Evolutionary conservation across 2,329 filamentous ascomycete species (phyloP).

Genomic region (Pseudomassariella vexata): DNA sequence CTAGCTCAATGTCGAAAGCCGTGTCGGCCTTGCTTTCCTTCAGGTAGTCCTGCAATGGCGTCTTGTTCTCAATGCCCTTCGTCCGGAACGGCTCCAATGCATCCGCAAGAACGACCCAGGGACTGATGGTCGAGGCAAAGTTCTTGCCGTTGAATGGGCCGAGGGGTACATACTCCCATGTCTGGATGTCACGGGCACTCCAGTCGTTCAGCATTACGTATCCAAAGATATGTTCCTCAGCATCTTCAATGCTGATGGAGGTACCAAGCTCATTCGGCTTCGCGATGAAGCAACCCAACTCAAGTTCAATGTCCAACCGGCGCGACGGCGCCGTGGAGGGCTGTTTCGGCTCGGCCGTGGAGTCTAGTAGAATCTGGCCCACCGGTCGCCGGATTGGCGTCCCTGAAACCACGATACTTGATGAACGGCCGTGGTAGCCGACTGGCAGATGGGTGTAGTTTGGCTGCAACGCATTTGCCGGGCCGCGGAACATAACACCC

Average conservation of each 20-base stretch:
- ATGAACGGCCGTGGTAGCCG: conserved; percentile 74
- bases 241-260: conserved; percentile 56
- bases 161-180: conserved; percentile 78
- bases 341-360: conserved; percentile 52
- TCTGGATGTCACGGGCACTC: conserved; percentile 77
- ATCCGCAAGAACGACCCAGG: conserved; percentile 74
- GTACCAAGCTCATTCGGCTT: conserved; percentile 58
- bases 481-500: conserved; percentile 67
- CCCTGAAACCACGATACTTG: conserved; percentile 68
- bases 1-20: conserved; percentile 64
- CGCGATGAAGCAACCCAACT: conserved; percentile 71
- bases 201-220: conserved; percentile 83
- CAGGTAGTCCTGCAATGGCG: conserved; percentile 38
- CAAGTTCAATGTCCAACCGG: conserved; percentile 73
- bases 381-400: conserved; percentile 67
- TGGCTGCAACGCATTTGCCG: conserved; percentile 67
- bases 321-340: conserved; percentile 59
- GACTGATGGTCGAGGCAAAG: conserved; percentile 70
- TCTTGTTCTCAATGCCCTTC: conserved; percentile 24
- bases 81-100: conserved; percentile 57
- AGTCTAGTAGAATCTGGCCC: conserved; percentile 67
- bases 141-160: conserved; percentile 84
- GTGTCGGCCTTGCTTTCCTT: conserved; percentile 52
- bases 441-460: conserved; percentile 81
- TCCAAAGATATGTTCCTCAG: conserved; percentile 70